Evolutionary conservation across 169 alveolate genomes (phyloP).

Genomic region (Eimeria tenella): DNA sequence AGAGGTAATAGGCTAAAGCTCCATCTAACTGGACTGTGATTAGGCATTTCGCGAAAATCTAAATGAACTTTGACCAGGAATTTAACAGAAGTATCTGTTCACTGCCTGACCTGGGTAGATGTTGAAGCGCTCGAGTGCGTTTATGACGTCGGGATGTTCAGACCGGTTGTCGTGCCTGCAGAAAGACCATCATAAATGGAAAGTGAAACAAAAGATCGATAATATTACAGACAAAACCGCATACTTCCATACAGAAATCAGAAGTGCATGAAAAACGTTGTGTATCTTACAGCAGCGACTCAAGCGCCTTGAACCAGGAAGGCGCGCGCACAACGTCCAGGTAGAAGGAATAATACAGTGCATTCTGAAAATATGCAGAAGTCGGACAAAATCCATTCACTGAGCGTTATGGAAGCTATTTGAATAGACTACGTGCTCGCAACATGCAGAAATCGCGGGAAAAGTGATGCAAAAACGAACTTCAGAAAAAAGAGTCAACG

Average conservation of each 20-base stretch:
- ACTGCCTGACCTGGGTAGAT: slow-evolving; percentile 84
- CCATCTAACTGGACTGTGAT: too few relatives aligned
- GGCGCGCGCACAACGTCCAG: slow-evolving; percentile 81
- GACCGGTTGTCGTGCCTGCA: slow-evolving; percentile 77
- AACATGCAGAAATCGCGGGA: too few relatives aligned
- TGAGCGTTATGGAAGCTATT: neutral
- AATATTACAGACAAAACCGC: neutral
- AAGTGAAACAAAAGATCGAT: neutral
- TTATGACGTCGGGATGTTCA: slow-evolving; percentile 83
- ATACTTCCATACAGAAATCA: neutral
- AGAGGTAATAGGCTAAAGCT: too few relatives aligned
- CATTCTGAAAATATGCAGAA: slow-evolving; percentile 61
- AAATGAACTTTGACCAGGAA: too few relatives aligned
- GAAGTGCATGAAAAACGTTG: neutral
- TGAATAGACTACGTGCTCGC: neutral
- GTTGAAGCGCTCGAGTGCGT: slow-evolving; percentile 83
- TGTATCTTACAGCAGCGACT: slow-evolving; percentile 8
- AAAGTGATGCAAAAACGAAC: neutral
- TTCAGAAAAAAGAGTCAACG: neutral
- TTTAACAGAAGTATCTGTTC: neutral
- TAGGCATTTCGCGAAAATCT: too few relatives aligned
- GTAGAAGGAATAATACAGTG: slow-evolving; percentile 82
- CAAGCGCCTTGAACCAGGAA: slow-evolving; percentile 10
- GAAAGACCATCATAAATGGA: neutral
- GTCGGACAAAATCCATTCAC: neutral